phyloP scores from a whole-genome alignment of 257 asterid species.

The Penstemon barbatus region DNA sequence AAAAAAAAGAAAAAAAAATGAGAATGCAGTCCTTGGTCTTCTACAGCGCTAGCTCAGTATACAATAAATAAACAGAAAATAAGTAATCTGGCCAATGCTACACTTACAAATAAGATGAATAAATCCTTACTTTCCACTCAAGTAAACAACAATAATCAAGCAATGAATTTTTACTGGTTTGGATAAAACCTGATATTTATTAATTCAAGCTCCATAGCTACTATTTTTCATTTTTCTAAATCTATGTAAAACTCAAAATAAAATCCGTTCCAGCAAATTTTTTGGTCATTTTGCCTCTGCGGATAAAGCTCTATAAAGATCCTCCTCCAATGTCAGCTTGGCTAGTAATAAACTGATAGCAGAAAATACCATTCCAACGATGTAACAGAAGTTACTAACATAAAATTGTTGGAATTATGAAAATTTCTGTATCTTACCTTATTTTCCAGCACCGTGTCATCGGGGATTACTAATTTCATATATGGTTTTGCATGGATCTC shows the following conservation, averaged over 20 bases:
- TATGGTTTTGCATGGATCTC: constrained; percentile 53
- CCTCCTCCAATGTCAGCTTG: constrained; percentile 40
- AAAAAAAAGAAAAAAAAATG: no score
- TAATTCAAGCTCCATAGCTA: constrained; percentile 15
- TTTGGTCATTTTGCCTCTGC: constrained; percentile 7
- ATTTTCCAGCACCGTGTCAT: constrained; percentile 65
- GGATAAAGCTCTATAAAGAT: constrained; percentile 27
- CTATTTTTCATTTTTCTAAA: constrained; percentile 2
- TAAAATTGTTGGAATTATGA: not conserved
- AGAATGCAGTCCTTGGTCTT: no score
- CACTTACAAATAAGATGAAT: not conserved
- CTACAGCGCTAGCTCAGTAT: no score
- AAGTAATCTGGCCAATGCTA: not conserved
- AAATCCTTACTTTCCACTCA: not conserved
- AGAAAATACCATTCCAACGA: constrained; percentile 9
- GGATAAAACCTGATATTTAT: constrained; percentile 16
- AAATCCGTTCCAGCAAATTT: constrained; percentile 22
- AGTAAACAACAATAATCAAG: not conserved
- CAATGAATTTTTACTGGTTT: not conserved
- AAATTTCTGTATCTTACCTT: constrained; percentile 41
- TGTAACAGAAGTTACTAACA: constrained; percentile 14
- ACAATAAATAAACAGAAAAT: no score
- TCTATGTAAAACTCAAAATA: constrained; percentile 10
- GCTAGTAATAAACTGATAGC: constrained; percentile 43
- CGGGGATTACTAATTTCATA: constrained; percentile 61